These are phyloP conservation scores for Aureobasidium sp. DNA, from an alignment of 2,329 filamentous ascomycete species.

Conservation along the genomic window DNA sequence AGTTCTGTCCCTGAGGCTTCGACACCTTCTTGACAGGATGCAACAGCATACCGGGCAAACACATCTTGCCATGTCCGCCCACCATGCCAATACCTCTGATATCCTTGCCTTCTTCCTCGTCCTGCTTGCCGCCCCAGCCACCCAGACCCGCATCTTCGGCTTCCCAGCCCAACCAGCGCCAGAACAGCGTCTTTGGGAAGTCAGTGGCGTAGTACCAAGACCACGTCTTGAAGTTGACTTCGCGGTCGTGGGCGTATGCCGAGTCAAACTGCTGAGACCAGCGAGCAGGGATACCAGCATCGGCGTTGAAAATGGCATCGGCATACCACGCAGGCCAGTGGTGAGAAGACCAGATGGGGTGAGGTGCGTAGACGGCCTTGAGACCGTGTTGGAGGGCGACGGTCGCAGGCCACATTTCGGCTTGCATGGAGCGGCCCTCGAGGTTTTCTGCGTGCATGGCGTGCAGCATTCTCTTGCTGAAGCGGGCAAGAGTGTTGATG, in stretches of 20 bases:
- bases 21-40: constrained; percentile 67
- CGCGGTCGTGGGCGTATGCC: constrained; percentile 55
- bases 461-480: constrained; percentile 70
- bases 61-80: constrained; percentile 65
- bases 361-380: constrained; percentile 86
- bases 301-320: constrained; percentile 69
- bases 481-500: constrained; percentile 81
- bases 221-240: constrained; percentile 81
- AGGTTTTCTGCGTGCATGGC: constrained; percentile 90
- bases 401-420: constrained; percentile 92
- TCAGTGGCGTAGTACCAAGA: constrained; percentile 89
- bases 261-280: constrained; percentile 39
- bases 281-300: constrained; percentile 48
- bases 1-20: constrained; percentile 9
- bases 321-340: constrained; percentile 76
- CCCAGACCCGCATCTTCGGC: constrained; percentile 75
- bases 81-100: constrained; percentile 41
- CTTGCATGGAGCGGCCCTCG: constrained; percentile 83
- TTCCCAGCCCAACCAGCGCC: constrained; percentile 75
- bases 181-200: constrained; percentile 75
- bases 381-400: constrained; percentile 84
- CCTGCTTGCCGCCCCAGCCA: constrained; percentile 37
- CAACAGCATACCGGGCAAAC: constrained; percentile 78
- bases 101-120: constrained; percentile 16
- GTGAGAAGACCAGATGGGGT: constrained; percentile 81